Base-by-base conservation (phyloP, 1,139 yeast species). In the Saccharomyces hybrid region DNA sequence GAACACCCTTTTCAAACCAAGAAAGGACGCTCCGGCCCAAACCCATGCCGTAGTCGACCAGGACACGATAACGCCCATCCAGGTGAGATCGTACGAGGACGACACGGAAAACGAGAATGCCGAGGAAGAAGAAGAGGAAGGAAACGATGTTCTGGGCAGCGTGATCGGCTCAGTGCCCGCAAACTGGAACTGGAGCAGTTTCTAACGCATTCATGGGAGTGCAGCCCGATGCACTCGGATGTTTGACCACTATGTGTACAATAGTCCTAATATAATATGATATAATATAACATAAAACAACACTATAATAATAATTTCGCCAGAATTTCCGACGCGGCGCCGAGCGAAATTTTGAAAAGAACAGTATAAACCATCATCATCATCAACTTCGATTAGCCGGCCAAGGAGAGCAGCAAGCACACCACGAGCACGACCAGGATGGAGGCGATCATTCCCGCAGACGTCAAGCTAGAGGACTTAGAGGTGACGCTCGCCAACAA, bases 141-240 rank as follows among this genome's bases (percentile, higher is more conserved):
- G 64, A 64, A 51, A 55, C 28, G 62, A 60, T 29, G 53, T 59
- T 16, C 48, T 66, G 51, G 70, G 64, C 19, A 64, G 66, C 54
- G 58, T 67, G 47, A 82, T 75, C 14, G 83, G 83, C 4, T 78
- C 82, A 56, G 81, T 84, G 38, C 89, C 89, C 4, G 86, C 84
- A n/a, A 85, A 84, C 63, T 84, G 89, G 89, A 83, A 84, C 63
- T 84, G 90, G 90, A 81, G 86, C 62, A 82, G 87, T 14, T 83
- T 83, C 63, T 83, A 68, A 68, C 19, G 11, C 24, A 16, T 38
- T 38, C 19, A 4, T 19, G 26, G 7, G 26, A 19, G 24, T 9
- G 24, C 9, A 38, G 24, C 24, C n/a, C 21, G 24, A 38, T 38
- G 26, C 19, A 19, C 24, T 11, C 24, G 8, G n/a, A 38, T 38